A percentile compares a stretch with the other conserved stretches of the same genome.
phyloP scores from a whole-genome alignment of 805 yeast genomes.

The Kuraishia floccosa region DNA sequence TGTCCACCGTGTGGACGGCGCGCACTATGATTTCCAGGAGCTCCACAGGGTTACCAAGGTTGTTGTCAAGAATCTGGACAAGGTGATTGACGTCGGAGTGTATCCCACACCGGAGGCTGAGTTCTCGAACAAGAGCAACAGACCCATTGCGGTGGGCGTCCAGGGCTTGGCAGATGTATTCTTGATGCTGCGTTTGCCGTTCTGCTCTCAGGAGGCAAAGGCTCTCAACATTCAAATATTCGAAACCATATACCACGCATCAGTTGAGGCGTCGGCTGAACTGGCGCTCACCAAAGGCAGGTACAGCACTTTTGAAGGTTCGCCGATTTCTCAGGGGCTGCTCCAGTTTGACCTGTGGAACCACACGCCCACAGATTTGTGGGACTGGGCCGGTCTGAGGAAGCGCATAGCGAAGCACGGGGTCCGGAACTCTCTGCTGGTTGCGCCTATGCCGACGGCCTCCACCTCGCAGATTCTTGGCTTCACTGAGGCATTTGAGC shows the following conservation, averaged over 20 bases:
- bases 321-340: slow-evolving; percentile 82
- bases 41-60: slow-evolving; percentile 73
- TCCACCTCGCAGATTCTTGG: slow-evolving; percentile 55
- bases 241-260: slow-evolving; percentile 93
- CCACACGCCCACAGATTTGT: slow-evolving; percentile 56
- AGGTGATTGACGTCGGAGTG: slow-evolving; percentile 71
- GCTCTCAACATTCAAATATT: slow-evolving; percentile 73
- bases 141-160: slow-evolving; percentile 97
- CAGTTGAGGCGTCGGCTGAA: slow-evolving; percentile 80
- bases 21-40: slow-evolving; percentile 61
- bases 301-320: slow-evolving; percentile 67
- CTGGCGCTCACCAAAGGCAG: slow-evolving; percentile 60
- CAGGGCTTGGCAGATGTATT: slow-evolving; percentile 93
- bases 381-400: slow-evolving; percentile 75
- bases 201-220: slow-evolving; percentile 74
- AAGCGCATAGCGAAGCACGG: slow-evolving; percentile 51
- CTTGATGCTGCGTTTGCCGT: slow-evolving; percentile 70
- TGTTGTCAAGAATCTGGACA: slow-evolving; percentile 67
- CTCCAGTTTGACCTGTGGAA: slow-evolving; percentile 88
- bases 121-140: slow-evolving; percentile 64
- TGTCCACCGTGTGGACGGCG: no score
- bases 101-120: slow-evolving; percentile 79
- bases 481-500: slow-evolving; percentile 57
- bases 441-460: slow-evolving; percentile 91
- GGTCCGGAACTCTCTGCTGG: slow-evolving; percentile 73